Evolutionary conservation across 2,329 filamentous ascomycete species (phyloP), one percentile per base, ranked within the genome.

Genomic region (Paracoccidioides brasiliensis): DNA sequence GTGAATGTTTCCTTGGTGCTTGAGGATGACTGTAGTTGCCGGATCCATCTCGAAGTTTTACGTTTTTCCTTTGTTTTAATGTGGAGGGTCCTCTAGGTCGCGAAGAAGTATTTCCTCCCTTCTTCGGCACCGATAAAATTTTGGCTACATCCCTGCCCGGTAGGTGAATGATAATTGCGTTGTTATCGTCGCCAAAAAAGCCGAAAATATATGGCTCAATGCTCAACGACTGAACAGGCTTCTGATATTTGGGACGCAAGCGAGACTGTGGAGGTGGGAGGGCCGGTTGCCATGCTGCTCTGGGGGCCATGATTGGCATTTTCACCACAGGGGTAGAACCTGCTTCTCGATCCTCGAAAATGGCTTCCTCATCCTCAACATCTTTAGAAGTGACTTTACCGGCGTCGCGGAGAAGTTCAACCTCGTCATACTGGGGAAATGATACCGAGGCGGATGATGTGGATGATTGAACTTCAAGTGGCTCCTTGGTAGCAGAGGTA

Each of bases 321-420:
- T 79, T 80, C 30, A 90, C 81, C 28, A 80, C 77, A 0, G 86
- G 86, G n/a, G 88, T 71, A 6, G 86, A 90, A 3, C 86, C 86
- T 74, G 86, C 86, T 67, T 90, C 85, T 64, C 87, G 85, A 64
- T 89, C 85, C 65, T 88, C 86, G 60, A 90, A 90, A 60, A 87
- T 88, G 58, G 86, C 85, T 62, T 90, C 86, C 1, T 87, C 84
- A 60, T 89, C 86, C 5, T 86, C 85, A 71, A 88, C 85, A 50
- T 82, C 81, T 64, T 84, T 86, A 3, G 82, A 82, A 14, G 76
- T 76, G 22, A 78, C 66, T 35, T 76, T 74, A 50, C 72, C 72
- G 55, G 73, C 70, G 49, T 74, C 74, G 33, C 68, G 66, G 15
- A 64, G 73, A 4, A 62, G 54, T 51, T 64, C 58, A 57, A 65